Evolutionary conservation across 345 rosid species (phyloP).

Genomic region (Lenwebbia sp.): DNA sequence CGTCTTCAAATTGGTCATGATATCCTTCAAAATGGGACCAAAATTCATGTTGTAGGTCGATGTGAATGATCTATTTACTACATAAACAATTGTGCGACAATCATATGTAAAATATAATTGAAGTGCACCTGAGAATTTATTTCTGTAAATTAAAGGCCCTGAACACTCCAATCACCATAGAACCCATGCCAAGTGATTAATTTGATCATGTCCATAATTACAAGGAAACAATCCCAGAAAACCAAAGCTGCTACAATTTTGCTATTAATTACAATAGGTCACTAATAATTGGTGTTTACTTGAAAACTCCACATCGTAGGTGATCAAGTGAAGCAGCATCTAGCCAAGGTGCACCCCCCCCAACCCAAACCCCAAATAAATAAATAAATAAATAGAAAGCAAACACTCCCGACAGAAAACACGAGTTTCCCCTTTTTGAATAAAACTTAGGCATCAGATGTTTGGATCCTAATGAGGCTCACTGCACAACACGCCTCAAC

Average conservation of each 20-base stretch:
- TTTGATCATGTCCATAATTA: not conserved
- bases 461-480: not conserved
- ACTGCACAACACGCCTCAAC: not conserved
- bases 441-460: not conserved
- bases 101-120: not conserved
- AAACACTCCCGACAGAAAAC: not conserved
- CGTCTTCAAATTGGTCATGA: conserved; percentile 41
- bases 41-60: not conserved
- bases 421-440: not conserved
- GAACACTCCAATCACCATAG: not conserved
- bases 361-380: not conserved
- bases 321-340: not conserved
- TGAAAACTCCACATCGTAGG: not conserved
- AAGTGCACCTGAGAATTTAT: not conserved
- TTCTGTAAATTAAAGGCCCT: not conserved
- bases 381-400: not conserved
- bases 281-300: not conserved
- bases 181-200: not conserved
- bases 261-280: not conserved
- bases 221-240: not conserved
- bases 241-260: not conserved
- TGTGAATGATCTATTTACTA: not conserved
- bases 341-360: not conserved
- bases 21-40: conserved; percentile 39
- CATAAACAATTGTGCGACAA: not conserved